Percentiles rank a stretch among this genome's conserved stretches.
These are phyloP conservation scores for Vitellaria paradoxa DNA, from an alignment of 179 eudicot genomes.

Conservation along the genomic window DNA sequence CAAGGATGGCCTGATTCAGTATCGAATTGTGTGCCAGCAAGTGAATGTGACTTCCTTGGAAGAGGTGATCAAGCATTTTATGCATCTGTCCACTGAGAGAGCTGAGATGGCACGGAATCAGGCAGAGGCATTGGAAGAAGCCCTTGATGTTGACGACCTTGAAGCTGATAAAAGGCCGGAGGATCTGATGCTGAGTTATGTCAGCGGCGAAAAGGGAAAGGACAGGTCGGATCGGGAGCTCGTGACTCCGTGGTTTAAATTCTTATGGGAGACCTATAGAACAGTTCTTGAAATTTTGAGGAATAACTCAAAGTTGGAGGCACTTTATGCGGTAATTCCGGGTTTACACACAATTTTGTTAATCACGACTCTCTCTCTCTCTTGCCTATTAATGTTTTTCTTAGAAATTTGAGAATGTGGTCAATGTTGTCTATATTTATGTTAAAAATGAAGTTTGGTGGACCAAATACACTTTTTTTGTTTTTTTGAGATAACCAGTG, in stretches of 20 bases:
- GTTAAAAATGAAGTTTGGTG: background rate
- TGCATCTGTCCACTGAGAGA: constrained; percentile 79
- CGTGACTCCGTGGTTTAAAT: constrained; percentile 93
- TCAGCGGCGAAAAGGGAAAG: constrained; percentile 88
- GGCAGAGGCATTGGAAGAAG: constrained; percentile 83
- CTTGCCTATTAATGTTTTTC: too few species aligned
- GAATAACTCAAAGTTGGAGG: constrained; percentile 82
- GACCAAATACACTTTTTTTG: background rate
- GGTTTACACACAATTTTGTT: too few species aligned
- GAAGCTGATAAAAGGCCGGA: constrained; percentile 90
- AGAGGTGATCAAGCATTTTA: constrained; percentile 84
- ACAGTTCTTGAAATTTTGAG: constrained; percentile 79
- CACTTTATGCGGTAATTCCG: constrained; percentile 64
- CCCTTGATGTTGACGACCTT: constrained; percentile 76
- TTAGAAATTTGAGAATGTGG: background rate
- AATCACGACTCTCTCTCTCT: background rate
- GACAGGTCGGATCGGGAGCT: constrained; percentile 90
- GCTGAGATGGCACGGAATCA: constrained; percentile 83
- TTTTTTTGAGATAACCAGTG: too few species aligned
- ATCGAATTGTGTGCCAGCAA: constrained; percentile 81
- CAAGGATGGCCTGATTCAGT: constrained; percentile 85
- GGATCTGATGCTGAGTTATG: constrained; percentile 89
- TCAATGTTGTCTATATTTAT: too few species aligned
- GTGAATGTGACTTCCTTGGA: constrained; percentile 84
- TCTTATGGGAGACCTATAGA: constrained; percentile 74